phyloP scores from a whole-genome alignment of 2,329 filamentous ascomycete species.

The Penicillium concentricum region DNA sequence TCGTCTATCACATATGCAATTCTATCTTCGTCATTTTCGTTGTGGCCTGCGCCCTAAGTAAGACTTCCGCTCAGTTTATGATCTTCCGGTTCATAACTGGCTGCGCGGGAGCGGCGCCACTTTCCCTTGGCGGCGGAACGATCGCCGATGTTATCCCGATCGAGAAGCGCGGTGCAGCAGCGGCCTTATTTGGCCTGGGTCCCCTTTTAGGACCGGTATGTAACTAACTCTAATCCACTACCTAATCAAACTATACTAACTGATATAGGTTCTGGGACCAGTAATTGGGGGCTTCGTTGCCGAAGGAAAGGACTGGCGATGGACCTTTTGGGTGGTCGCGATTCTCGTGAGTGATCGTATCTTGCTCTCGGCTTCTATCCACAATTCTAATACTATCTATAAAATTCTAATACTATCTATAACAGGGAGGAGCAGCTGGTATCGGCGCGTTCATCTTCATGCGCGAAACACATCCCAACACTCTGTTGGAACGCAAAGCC shows the following conservation, averaged over 20 bases:
- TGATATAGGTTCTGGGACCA: not conserved
- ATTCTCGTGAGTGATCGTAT: constrained; percentile 19
- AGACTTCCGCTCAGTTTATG: constrained; percentile 27
- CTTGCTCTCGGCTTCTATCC: not conserved
- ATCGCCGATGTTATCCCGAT: constrained; percentile 31
- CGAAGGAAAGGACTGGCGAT: constrained; percentile 41
- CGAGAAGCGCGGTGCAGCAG: not conserved
- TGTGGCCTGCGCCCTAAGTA: constrained; percentile 55
- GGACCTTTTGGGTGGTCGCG: constrained; percentile 27
- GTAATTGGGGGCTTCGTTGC: not conserved
- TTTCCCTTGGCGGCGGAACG: constrained; percentile 52
- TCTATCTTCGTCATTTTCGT: constrained; percentile 46
- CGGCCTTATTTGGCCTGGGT: not conserved
- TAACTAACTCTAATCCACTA: not conserved
- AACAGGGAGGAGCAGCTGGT: constrained; percentile 28
- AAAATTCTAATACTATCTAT: not conserved
- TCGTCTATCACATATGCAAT: constrained; percentile 56
- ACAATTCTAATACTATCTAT: not conserved
- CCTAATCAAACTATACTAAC: not conserved
- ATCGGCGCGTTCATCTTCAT: constrained; percentile 31
- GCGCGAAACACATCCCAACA: constrained; percentile 40
- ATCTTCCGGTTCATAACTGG: constrained; percentile 41
- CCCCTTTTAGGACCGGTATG: not conserved
- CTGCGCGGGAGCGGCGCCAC: constrained; percentile 36
- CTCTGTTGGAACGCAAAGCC: not conserved